These are phyloP conservation scores for Diaporthe citrichinensis DNA, from an alignment of 2,329 filamentous ascomycete genomes.

Conservation along the genomic window DNA sequence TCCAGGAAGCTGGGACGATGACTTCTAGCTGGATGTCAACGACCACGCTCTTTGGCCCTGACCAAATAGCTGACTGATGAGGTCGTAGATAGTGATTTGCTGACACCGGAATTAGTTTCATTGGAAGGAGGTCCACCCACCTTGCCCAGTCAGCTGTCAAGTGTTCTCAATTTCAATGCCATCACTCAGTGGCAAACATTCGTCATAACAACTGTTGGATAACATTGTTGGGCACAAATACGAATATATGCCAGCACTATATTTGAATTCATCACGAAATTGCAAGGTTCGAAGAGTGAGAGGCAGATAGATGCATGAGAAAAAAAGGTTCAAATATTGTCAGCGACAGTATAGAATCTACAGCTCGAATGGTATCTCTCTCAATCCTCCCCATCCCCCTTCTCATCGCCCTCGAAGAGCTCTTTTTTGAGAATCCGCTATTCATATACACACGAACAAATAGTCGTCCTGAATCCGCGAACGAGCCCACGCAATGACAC, in stretches of 20 bases:
- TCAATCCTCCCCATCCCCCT: no score
- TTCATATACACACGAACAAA: neutral
- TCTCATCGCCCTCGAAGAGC: neutral
- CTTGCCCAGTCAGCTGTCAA: no score
- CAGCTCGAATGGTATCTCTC: neutral
- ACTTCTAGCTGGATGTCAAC: neutral
- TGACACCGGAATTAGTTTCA: no score
- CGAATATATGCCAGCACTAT: no score
- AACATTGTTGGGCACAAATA: no score
- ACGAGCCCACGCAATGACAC: neutral
- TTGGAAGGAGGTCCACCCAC: no score
- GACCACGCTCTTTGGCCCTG: no score
- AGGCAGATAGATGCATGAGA: rapidly evolving
- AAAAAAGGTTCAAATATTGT: neutral
- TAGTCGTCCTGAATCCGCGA: neutral
- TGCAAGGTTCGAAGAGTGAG: rapidly evolving
- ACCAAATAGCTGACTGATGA: no score
- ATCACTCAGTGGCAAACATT: no score
- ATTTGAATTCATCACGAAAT: neutral
- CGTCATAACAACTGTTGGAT: no score
- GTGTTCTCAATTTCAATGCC: no score
- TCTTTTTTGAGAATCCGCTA: neutral
- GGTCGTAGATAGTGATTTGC: no score
- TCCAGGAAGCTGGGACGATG: neutral
- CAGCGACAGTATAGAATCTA: slow-evolving; percentile 29